A percentile compares a stretch with the other conserved stretches of the same genome.
phyloP scores from a whole-genome alignment of 2,329 filamentous ascomycete species.

The Ophiostoma populinum region DNA sequence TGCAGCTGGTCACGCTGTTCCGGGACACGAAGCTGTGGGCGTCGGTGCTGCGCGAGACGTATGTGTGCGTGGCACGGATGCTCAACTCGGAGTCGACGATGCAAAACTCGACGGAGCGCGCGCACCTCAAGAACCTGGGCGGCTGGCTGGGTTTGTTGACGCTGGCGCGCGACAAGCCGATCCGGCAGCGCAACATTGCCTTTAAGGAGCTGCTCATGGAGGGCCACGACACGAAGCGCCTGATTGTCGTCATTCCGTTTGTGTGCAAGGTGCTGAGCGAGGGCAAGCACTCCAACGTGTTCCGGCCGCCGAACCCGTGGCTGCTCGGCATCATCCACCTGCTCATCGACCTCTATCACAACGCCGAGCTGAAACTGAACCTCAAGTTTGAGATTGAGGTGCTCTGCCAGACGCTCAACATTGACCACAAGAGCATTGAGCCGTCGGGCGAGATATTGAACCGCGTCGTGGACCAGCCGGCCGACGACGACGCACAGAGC shows the following conservation, averaged over 20 bases:
- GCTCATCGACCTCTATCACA: conserved; percentile 84
- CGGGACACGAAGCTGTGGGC: conserved; percentile 64
- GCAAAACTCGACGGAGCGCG: conserved; percentile 67
- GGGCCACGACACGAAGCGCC: conserved; percentile 77
- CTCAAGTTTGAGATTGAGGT: conserved; percentile 98
- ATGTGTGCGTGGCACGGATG: conserved; percentile 67
- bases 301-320: conserved; percentile 93
- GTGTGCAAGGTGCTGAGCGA: conserved; percentile 91
- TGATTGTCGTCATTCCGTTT: conserved; percentile 88
- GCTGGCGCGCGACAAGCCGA: conserved; percentile 82
- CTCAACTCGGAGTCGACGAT: conserved; percentile 81
- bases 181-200: conserved; percentile 90
- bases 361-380: conserved; percentile 85
- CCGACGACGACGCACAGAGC: too few species aligned
- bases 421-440: conserved; percentile 87
- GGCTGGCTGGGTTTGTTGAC: conserved; percentile 88
- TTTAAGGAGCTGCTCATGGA: conserved; percentile 93
- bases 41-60: conserved; percentile 87
- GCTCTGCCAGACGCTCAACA: conserved; percentile 73
- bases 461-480: conserved; percentile 43
- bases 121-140: conserved; percentile 82
- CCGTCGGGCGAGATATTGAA: conserved; percentile 75
- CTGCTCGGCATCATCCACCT: conserved; percentile 88
- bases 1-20: conserved; percentile 74
- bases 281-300: conserved; percentile 69